phyloP scores from a whole-genome alignment of 108 stramenopile genomes.

The Nitzschia putrida region DNA sequence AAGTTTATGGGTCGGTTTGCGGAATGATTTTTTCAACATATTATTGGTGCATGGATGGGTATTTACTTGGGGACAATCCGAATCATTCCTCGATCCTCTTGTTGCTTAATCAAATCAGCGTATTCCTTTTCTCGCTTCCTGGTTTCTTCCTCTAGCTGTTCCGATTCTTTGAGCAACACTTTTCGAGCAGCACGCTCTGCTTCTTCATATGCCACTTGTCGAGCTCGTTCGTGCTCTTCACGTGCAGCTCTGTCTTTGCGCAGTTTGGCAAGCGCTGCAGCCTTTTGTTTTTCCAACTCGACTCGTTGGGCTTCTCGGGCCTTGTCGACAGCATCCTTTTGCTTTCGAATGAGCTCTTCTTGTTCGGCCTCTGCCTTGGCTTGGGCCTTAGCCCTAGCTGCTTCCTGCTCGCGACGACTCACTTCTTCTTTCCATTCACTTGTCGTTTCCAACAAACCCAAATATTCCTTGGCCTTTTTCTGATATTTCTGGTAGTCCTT shows the following conservation, averaged over 20 bases:
- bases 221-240: conserved; percentile 1
- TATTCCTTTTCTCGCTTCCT: conserved; percentile 16
- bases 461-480: conserved; percentile 9
- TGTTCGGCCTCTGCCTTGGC: conserved; percentile 14
- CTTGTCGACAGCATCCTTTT: conserved; percentile 1
- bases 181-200: conserved; percentile 4
- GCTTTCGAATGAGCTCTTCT: conserved; percentile 5
- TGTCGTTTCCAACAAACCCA: conserved; percentile 7
- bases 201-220: neutral
- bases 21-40: too few relatives aligned
- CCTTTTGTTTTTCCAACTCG: conserved; percentile 15
- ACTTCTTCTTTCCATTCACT: conserved; percentile 11
- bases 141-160: conserved; percentile 3
- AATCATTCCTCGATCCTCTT: conserved; percentile 23
- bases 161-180: neutral
- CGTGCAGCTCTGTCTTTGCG: conserved; percentile 3
- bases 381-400: neutral
- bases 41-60: too few relatives aligned
- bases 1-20: too few relatives aligned
- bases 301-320: conserved; percentile 3
- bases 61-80: neutral
- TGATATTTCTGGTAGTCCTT: conserved; percentile 10
- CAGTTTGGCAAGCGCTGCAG: conserved; percentile 14
- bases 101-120: conserved; percentile 1
- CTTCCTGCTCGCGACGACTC: conserved; percentile 2